Evolutionary conservation across 768 basidiomycete genomes (phyloP).

Genomic region (Russula virescens): DNA sequence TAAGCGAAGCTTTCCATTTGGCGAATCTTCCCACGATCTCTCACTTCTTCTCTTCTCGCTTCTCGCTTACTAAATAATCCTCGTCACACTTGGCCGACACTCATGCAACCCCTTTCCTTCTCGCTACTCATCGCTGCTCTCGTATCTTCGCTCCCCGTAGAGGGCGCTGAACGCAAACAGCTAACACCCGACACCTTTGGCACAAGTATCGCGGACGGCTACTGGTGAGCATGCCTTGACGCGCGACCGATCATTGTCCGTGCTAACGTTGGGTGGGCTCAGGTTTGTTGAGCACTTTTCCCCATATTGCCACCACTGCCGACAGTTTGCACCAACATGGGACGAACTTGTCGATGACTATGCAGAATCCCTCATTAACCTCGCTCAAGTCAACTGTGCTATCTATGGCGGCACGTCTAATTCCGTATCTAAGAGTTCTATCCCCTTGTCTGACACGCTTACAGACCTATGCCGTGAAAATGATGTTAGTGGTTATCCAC

Average conservation of each 20-base stretch:
- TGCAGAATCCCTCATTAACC: conserved; percentile 45
- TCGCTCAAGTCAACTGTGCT: conserved; percentile 81
- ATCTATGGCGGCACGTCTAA: conserved; percentile 61
- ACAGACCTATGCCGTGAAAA: conserved; percentile 78
- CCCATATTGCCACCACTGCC: conserved; percentile 80
- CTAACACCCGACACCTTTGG: conserved; percentile 61
- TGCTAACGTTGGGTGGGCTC: neutral
- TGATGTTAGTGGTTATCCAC: conserved; percentile 64
- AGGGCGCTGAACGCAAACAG: conserved; percentile 26
- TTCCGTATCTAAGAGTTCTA: neutral
- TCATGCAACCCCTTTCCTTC: conserved; percentile 15
- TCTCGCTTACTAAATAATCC: neutral
- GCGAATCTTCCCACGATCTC: conserved; percentile 17
- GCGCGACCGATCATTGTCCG: neutral
- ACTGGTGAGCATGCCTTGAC: conserved; percentile 47
- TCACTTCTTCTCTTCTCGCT: no score
- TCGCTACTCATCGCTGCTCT: conserved; percentile 21
- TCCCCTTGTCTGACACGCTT: neutral
- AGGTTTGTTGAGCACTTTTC: conserved; percentile 86
- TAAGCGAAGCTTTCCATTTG: conserved; percentile 53
- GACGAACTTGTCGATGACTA: conserved; percentile 52
- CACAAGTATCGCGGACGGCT: conserved; percentile 45
- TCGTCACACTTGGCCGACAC: neutral
- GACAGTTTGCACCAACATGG: conserved; percentile 79
- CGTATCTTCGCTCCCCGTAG: conserved; percentile 23